phyloP scores from a whole-genome alignment of 352 stramenopile genomes.

The Halophytophthora batemanensis region DNA sequence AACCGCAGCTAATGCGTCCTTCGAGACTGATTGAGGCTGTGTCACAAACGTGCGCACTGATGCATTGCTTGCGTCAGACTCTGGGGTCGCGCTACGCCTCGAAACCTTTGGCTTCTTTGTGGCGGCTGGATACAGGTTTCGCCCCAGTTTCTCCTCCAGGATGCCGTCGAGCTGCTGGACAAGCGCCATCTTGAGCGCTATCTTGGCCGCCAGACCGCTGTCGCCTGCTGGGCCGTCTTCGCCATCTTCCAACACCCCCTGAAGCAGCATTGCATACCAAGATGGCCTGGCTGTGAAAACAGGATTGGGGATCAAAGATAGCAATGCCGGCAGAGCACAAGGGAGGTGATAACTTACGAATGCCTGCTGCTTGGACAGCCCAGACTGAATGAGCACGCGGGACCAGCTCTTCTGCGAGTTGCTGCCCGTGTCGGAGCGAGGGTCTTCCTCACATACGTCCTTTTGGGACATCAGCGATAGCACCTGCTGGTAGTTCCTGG shows the following conservation, averaged over 20 bases:
- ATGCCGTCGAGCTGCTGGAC: slow-evolving; percentile 59
- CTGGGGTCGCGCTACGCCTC: slow-evolving; percentile 7
- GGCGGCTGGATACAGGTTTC: slow-evolving; percentile 41
- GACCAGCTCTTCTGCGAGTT: slow-evolving; percentile 44
- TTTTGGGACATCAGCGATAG: slow-evolving; percentile 62
- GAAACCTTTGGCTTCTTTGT: slow-evolving; percentile 21
- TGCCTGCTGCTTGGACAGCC: slow-evolving; percentile 62
- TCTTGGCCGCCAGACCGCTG: slow-evolving; percentile 43
- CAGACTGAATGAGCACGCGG: slow-evolving; percentile 54
- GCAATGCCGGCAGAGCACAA: neutral
- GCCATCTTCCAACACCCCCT: slow-evolving; percentile 48
- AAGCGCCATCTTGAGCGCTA: slow-evolving; percentile 68
- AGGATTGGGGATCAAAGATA: neutral
- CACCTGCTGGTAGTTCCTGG: slow-evolving; percentile 61
- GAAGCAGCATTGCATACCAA: neutral
- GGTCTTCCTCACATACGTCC: slow-evolving; percentile 34
- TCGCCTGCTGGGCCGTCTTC: slow-evolving; percentile 24
- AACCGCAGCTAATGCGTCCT: neutral
- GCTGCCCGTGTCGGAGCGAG: slow-evolving; percentile 1
- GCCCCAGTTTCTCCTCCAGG: slow-evolving; percentile 61
- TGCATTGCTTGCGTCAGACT: neutral
- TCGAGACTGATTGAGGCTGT: slow-evolving; percentile 3
- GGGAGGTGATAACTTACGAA: slow-evolving; percentile 30
- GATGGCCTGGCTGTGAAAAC: neutral
- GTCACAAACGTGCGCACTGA: slow-evolving; percentile 20